These are phyloP conservation scores for Colletotrichum sp. DNA, from an alignment of 2,329 filamentous ascomycete genomes.

Conservation along the genomic window DNA sequence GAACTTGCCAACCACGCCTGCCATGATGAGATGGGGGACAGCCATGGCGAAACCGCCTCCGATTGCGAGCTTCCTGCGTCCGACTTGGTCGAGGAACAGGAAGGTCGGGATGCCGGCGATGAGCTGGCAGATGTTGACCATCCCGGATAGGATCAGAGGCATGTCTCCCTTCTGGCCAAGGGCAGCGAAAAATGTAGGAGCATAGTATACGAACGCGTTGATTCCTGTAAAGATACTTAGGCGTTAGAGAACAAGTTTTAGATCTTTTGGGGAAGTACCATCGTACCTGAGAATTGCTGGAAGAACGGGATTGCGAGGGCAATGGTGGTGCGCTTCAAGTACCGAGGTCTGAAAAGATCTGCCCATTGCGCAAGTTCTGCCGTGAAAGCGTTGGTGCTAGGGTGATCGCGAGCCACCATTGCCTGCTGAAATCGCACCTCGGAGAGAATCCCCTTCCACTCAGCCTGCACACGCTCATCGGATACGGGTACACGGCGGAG, in stretches of 20 bases:
- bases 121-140: constrained; percentile 39
- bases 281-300: constrained; percentile 22
- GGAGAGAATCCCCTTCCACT: constrained; percentile 53
- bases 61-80: constrained; percentile 31
- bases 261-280: background rate
- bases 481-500: constrained; percentile 44
- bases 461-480: constrained; percentile 47
- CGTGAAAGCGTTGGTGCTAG: constrained; percentile 35
- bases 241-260: background rate
- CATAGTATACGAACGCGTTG: constrained; percentile 29
- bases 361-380: constrained; percentile 50
- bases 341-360: constrained; percentile 51
- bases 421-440: constrained; percentile 52
- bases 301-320: constrained; percentile 35
- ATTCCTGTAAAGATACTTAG: constrained; percentile 8
- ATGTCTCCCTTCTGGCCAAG: constrained; percentile 30
- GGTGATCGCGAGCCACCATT: constrained; percentile 40
- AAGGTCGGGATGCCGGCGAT: constrained; percentile 31
- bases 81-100: constrained; percentile 34
- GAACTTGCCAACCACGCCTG: background rate
- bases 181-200: constrained; percentile 28
- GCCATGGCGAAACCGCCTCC: constrained; percentile 32
- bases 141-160: constrained; percentile 34
- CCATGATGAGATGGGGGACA: constrained; percentile 5
- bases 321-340: constrained; percentile 44